Percentiles rank a stretch among this genome's conserved stretches.
Evolutionary conservation across 225 moss, liverwort and hornwort species (phyloP).

Genomic region (Pleurozium schreberi): DNA sequence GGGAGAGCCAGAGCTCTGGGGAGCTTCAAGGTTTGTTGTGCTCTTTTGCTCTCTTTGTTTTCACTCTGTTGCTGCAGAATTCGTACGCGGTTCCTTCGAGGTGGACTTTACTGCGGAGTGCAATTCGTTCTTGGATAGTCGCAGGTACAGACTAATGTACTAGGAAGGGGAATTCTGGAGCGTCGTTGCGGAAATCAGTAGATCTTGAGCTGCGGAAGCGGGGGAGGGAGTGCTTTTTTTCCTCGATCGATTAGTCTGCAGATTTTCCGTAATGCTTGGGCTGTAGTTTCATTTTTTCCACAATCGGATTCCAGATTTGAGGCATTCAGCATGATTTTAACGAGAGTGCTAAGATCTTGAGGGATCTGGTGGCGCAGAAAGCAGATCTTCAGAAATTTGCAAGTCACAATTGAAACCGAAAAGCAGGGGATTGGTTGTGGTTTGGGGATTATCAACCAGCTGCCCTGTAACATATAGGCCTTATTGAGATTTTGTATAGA

Average conservation of each 20-base stretch:
- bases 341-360: neutral
- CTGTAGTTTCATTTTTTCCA: neutral
- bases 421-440: neutral
- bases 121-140: neutral
- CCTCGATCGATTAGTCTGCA: neutral
- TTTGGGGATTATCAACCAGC: neutral
- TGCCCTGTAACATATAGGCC: neutral
- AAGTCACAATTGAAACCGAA: too few species aligned
- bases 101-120: neutral
- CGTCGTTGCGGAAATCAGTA: neutral
- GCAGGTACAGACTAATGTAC: neutral
- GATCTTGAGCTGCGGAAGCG: neutral
- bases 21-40: slow-evolving; percentile 72
- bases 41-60: neutral
- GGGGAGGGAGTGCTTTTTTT: neutral
- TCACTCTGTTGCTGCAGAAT: neutral
- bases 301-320: neutral
- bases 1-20: slow-evolving; percentile 63
- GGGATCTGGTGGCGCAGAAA: neutral
- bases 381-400: neutral
- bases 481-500: neutral
- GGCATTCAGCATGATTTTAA: neutral
- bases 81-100: neutral
- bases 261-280: neutral
- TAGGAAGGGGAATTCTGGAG: neutral